A percentile compares a stretch with the other conserved stretches of the same genome.
phyloP scores from a whole-genome alignment of 2,329 filamentous ascomycete genomes.

The Aspergillus thermomutatus region DNA sequence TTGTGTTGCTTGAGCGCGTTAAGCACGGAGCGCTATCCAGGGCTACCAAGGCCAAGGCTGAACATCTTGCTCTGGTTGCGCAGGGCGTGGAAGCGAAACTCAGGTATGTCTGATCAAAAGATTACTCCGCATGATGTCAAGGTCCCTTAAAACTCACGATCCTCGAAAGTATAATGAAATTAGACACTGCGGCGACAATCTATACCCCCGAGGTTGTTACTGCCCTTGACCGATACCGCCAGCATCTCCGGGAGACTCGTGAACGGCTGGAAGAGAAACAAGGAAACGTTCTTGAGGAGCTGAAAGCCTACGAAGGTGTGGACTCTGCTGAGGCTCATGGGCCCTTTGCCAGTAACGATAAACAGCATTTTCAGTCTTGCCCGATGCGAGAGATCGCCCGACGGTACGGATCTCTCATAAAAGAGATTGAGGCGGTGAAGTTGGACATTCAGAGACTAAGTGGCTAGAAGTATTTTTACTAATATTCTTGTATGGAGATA shows the following conservation, averaged over 20 bases:
- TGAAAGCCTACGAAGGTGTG: conserved; percentile 33
- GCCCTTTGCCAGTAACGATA: not conserved
- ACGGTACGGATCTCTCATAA: conserved; percentile 35
- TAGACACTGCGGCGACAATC: conserved; percentile 34
- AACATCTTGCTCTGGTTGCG: conserved; percentile 39
- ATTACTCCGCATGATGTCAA: not conserved
- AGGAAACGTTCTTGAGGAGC: conserved; percentile 26
- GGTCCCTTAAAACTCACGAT: not conserved
- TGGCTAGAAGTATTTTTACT: not conserved
- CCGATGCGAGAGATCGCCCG: conserved; percentile 36
- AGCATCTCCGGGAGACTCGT: conserved; percentile 29
- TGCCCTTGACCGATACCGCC: conserved; percentile 31
- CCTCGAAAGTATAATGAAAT: conserved; percentile 31
- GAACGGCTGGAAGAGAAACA: conserved; percentile 29
- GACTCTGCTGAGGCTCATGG: conserved; percentile 14
- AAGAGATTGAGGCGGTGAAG: conserved; percentile 32
- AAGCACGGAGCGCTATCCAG: conserved; percentile 37
- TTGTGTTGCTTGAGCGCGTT: conserved; percentile 39
- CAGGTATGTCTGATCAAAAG: conserved; percentile 25
- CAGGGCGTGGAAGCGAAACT: conserved; percentile 36
- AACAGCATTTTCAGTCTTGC: conserved; percentile 12
- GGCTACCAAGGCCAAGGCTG: conserved; percentile 37
- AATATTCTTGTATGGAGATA: conserved; percentile 5
- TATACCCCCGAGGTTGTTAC: conserved; percentile 37
- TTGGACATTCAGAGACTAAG: conserved; percentile 28